Conservation (phyloP, 768 basidiomycete species). For the Galerina marginata region DNA sequence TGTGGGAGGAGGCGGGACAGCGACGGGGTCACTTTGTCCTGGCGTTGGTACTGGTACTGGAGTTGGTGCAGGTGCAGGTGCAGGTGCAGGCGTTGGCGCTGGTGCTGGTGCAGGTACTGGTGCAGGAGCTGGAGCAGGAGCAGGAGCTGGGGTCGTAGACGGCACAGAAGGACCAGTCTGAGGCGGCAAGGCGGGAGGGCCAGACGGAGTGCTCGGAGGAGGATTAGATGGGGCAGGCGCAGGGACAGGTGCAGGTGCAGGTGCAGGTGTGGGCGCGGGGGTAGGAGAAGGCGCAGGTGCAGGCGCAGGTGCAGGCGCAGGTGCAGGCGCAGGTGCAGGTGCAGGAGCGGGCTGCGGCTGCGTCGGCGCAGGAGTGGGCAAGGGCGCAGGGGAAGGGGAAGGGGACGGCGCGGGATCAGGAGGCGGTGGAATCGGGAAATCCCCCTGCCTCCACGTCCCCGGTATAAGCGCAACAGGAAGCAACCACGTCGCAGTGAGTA, state of each 20-base stretch:
- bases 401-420: conserved; percentile 17
- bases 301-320: conserved; percentile 8
- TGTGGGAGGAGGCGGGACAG: no score
- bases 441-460: conserved; percentile 60
- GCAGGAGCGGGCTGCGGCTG: no score
- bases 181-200: no score
- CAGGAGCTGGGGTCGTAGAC: background rate
- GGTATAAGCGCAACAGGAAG: conserved; percentile 79
- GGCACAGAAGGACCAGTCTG: no score
- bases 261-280: background rate
- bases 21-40: no score
- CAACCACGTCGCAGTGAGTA: conserved; percentile 82
- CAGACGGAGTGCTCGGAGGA: no score
- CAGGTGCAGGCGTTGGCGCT: no score
- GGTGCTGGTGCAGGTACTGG: no score
- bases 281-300: background rate
- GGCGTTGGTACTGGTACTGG: background rate
- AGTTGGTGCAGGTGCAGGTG: background rate
- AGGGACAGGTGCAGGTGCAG: background rate
- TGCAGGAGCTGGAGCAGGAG: no score
- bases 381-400: background rate
- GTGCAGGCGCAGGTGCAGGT: background rate
- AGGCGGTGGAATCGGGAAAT: conserved; percentile 32
- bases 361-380: background rate
- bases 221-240: no score